Evolutionary conservation across 2,329 filamentous ascomycete genomes (phyloP), one percentile per base, ranked within the genome.

Genomic region (Ascochyta fabae): DNA sequence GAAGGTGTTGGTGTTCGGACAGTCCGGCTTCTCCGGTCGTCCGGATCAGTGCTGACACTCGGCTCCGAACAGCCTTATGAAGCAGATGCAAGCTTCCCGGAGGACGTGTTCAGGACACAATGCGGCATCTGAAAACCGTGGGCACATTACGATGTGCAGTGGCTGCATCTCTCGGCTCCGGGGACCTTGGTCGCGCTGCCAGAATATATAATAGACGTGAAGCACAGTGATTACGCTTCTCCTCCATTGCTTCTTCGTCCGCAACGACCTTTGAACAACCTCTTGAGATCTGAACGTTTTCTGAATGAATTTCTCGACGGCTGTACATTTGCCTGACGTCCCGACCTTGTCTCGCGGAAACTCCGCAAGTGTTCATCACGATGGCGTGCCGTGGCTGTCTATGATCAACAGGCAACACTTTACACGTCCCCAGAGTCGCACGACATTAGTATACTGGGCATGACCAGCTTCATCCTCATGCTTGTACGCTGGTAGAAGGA

Each of bases 21-120:
- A 38, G 34, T 33, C 31, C 33, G 24, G n/a, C 45, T 33, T 29
- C 33, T 42, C 48, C 54, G 39, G 33, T 39, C 15, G 16, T 43
- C 33, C 39, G 27, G n/a, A 8, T 4, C 33, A 34, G 13, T 4
- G 26, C 35, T 41, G 27, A 22, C 3, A 6, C 34, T 43, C 51
- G 45, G 44, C 39, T 54, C 51, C 51, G 51, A 48, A 7, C n/a
- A 22, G 31, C 24, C 22, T 13, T 23, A 22, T 7, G 36, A 24
- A 24, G 41, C 15, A 19, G 12, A n/a, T 6, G n/a, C n/a, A 29
- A 19, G 39, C 16, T 19, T 7, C 7, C 22, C 29, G 10, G 13
- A 35, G 15, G 12, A 48, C 13, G 19, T 23, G 9, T 13, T 34
- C 22, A 12, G 13, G 3, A 26, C 36, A 34, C 16, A 16, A 12